Evolutionary conservation across 1,284 basidiomycete species (phyloP), one percentile per base, ranked within the genome.

Genomic region (Ceratorhiza oryzae-sativae): DNA sequence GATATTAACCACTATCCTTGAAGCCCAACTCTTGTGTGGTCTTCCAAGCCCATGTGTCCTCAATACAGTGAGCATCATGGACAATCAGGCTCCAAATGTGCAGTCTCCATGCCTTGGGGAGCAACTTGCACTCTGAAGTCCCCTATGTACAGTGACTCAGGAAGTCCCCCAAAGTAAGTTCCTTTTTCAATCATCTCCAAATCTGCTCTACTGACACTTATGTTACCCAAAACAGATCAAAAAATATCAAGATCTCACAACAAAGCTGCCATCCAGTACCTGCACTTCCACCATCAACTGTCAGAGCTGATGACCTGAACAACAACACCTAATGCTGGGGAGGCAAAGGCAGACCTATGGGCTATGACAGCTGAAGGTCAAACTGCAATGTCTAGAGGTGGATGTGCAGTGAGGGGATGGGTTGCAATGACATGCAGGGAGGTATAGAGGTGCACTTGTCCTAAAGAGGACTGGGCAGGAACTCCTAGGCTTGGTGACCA

Each of bases 1-100:
- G n/a, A n/a, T n/a, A n/a, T n/a, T n/a, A n/a, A n/a, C n/a, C n/a
- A n/a, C n/a, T n/a, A n/a, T n/a, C n/a, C n/a, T n/a, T 34, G 32
- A 58, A 58, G 55, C n/a, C 32, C 32, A n/a, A 58, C 55, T 34
- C 55, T 58, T 12, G 55, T 30, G 30, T 34, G 55, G 1, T 58
- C 55, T 15, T 58, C 55, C n/a, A 10, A 58, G 13, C 55, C 55
- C 12, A n/a, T 25, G 1, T n/a, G 13, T 20, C 18, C 55, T n/a
- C 9, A 20, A 36, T 15, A 23, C 30, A 34, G 20, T 6, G 15
- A n/a, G 13, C 25, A 18, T 15, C 55, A 15, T 58, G 55, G 55
- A 6, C 9, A 34, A 5, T 15, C 20, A 12, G 30, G 12, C 6
- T 25, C 25, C 5, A 1, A 12, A 30, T 25, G 27, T n/a, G 1